Evolutionary conservation across 2,329 filamentous ascomycete species (phyloP), one percentile per base, ranked within the genome.

Genomic region (Periconia sp.): DNA sequence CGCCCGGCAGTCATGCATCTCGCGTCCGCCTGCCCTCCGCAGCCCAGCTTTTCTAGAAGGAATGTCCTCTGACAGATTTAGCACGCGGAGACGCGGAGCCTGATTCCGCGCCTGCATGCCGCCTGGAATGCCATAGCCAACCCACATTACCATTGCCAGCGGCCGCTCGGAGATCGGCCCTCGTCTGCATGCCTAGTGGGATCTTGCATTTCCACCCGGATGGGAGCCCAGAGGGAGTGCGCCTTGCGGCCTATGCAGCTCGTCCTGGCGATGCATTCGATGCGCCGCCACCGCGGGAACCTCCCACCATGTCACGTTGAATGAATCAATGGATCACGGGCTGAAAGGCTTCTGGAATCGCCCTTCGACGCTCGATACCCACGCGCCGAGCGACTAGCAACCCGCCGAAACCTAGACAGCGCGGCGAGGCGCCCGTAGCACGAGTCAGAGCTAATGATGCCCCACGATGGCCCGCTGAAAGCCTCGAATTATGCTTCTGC

Each of bases 1-100:
- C 50, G 46, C 35, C 35, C 30, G 40, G 31, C 45, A 48, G 41
- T 54, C 45, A 55, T 50, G 46, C 48, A 26, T 11, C 18, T 47
- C 45, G 45, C 40, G 29, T 49, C 21, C 24, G 32, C 38, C 31
- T 49, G 22, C 40, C 39, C 28, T 37, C 40, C 24, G 18, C 16
- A 23, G 24, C 28, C 21, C 30, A 15, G 6, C 12, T 35, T 29
- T 38, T 47, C 43, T 33, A 40, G 39, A 46, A 41, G 13, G 6
- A 9, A 13, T 6, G 32, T n/a, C 39, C 25, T 24, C 31, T 31
- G 31, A 42, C 23, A 8, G 18, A 13, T 12, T 21, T 32, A 21
- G 30, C 18, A 29, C 38, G 36, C 44, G 39, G 40, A 43, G 35
- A 9, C 12, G 8, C 15, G 44, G 25, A 16, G 22, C 5, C n/a